A percentile compares a stretch with the other conserved stretches of the same genome.
Evolutionary conservation across 108 stramenopile genomes (phyloP).

Genomic region (Nitzschia palea): DNA sequence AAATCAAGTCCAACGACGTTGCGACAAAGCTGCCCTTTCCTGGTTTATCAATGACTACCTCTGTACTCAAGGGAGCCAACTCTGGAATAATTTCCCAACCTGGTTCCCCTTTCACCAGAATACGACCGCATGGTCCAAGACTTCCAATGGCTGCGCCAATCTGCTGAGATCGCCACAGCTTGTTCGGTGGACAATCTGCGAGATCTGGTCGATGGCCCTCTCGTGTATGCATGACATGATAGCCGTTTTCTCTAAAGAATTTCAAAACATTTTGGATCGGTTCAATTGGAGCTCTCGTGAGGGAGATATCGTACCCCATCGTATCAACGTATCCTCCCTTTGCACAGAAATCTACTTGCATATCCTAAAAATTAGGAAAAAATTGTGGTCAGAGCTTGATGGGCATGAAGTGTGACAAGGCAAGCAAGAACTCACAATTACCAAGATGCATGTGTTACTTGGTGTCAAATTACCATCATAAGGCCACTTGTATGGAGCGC

Average conservation of each 20-base stretch:
- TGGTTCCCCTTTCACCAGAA: slow-evolving; percentile 53
- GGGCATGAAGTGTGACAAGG: background rate
- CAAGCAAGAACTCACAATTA: slow-evolving; percentile 24
- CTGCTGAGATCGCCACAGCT: slow-evolving; percentile 49
- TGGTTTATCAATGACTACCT: slow-evolving; percentile 59
- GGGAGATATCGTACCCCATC: slow-evolving; percentile 60
- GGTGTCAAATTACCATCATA: slow-evolving; percentile 47
- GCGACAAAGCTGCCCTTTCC: slow-evolving; percentile 55
- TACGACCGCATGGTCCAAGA: slow-evolving; percentile 54
- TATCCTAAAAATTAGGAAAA: slow-evolving; percentile 14
- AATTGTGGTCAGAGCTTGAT: too few relatives aligned
- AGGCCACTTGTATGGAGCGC: slow-evolving; percentile 55
- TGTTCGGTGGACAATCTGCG: slow-evolving; percentile 60
- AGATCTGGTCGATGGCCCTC: slow-evolving; percentile 57
- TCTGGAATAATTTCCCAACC: slow-evolving; percentile 71
- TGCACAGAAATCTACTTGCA: slow-evolving; percentile 54
- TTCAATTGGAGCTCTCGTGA: slow-evolving; percentile 55
- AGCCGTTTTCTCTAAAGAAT: slow-evolving; percentile 36
- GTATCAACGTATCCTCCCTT: slow-evolving; percentile 58
- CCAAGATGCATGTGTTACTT: slow-evolving; percentile 49
- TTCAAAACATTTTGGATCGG: slow-evolving; percentile 44
- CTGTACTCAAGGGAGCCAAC: slow-evolving; percentile 31
- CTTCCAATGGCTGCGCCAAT: slow-evolving; percentile 62
- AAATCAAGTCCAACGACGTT: slow-evolving; percentile 49
- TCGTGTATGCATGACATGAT: slow-evolving; percentile 53